A percentile compares a stretch with the other conserved stretches of the same genome.
These are phyloP conservation scores for Podaxis carcinomalis DNA, from an alignment of 768 basidiomycete species.

Conservation along the genomic window DNA sequence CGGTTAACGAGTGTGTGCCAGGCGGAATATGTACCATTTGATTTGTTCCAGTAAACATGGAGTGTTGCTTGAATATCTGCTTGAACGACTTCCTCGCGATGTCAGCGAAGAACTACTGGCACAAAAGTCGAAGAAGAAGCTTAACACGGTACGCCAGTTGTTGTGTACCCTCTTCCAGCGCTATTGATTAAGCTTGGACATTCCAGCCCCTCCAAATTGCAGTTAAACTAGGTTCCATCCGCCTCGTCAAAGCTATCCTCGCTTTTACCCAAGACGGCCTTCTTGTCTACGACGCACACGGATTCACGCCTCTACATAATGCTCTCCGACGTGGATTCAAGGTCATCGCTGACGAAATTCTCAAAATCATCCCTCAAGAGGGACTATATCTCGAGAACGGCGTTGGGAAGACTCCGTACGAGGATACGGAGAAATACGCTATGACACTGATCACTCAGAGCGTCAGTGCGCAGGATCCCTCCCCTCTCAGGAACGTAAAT, in stretches of 20 bases:
- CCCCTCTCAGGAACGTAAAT: not conserved
- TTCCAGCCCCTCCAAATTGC: constrained; percentile 53
- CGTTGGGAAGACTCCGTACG: constrained; percentile 40
- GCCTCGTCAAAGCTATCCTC: constrained; percentile 32
- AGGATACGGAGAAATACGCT: constrained; percentile 25
- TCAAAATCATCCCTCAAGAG: constrained; percentile 33
- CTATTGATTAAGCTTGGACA: not conserved
- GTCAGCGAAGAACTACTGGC: constrained; percentile 37
- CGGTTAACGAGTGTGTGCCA: constrained; percentile 17
- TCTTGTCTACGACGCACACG: constrained; percentile 40
- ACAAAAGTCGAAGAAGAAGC: constrained; percentile 39
- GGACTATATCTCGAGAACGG: constrained; percentile 46
- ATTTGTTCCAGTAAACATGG: constrained; percentile 26
- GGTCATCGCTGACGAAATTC: constrained; percentile 33
- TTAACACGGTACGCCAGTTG: constrained; percentile 38
- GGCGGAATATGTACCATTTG: constrained; percentile 56
- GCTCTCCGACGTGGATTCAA: constrained; percentile 33
- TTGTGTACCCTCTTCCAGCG: not conserved
- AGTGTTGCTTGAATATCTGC: constrained; percentile 35
- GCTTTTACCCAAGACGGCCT: constrained; percentile 31
- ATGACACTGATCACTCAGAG: constrained; percentile 21
- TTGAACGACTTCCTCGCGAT: constrained; percentile 49
- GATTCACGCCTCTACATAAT: constrained; percentile 48
- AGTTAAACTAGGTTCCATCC: constrained; percentile 29
- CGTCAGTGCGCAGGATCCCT: not conserved